A percentile compares a stretch with the other conserved stretches of the same genome.
These are phyloP conservation scores for Polytrichum commune DNA, from an alignment of 225 moss, liverwort and hornwort species.

Conservation along the genomic window DNA sequence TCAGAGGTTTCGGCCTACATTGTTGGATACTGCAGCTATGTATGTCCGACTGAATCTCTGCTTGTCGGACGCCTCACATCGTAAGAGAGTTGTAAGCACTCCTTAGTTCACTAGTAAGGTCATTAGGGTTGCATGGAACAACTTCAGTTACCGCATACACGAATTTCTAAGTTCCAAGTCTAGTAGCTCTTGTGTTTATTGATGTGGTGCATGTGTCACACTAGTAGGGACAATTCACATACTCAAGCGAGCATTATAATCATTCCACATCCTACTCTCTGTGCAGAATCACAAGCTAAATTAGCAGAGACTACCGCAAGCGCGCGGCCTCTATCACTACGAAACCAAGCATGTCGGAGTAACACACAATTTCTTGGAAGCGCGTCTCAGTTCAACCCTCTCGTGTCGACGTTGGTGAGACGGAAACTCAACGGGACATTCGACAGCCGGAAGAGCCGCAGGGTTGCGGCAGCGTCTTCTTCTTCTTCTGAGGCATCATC, in stretches of 20 bases:
- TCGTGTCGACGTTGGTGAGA: conserved; percentile 7
- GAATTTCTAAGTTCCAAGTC: background rate
- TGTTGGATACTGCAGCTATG: no score
- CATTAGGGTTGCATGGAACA: no score
- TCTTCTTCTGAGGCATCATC: conserved; percentile 13
- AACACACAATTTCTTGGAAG: conserved; percentile 2
- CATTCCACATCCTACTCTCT: background rate
- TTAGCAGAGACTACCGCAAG: conserved; percentile 9
- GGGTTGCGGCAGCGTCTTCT: conserved; percentile 15
- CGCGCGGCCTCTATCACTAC: conserved; percentile 2
- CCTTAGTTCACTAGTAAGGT: no score
- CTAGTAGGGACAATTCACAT: no score
- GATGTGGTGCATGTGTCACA: background rate
- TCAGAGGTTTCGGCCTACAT: no score
- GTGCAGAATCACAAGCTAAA: conserved; percentile 24
- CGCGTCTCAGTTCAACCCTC: conserved; percentile 24
- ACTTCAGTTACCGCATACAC: background rate
- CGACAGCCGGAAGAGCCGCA: conserved; percentile 9
- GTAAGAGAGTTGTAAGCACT: no score
- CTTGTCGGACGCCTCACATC: no score
- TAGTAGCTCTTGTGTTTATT: background rate
- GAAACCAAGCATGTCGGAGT: background rate
- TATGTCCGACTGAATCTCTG: no score
- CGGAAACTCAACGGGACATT: background rate
- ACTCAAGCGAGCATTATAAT: background rate